Conservation (phyloP, 169 alveolate species). For the Babesia gibsoni region DNA sequence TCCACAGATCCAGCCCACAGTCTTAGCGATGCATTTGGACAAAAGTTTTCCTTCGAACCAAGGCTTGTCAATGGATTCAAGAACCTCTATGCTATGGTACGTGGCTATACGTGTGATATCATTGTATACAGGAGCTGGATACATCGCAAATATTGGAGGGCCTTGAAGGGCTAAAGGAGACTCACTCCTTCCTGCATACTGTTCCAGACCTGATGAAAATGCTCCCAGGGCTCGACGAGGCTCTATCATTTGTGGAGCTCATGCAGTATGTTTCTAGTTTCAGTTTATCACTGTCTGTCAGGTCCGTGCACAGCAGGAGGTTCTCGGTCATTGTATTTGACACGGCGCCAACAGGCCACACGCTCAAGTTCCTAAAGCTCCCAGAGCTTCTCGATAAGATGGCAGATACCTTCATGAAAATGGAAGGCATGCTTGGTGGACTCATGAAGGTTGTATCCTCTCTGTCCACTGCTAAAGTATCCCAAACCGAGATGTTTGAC, state of each 20-base stretch:
- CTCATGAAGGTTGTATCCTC: conserved; percentile 56
- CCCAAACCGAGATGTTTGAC: conserved; percentile 55
- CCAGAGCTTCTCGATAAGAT: conserved; percentile 94
- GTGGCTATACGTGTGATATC: neutral
- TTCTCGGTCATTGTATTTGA: conserved; percentile 95
- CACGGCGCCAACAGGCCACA: conserved; percentile 99
- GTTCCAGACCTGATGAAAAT: conserved; percentile 91
- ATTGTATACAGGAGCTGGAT: conserved; percentile 85
- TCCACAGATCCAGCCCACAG: conserved; percentile 99
- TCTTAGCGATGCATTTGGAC: conserved; percentile 96
- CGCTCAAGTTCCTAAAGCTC: conserved; percentile 94
- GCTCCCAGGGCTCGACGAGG: conserved; percentile 99
- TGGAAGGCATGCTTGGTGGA: conserved; percentile 77
- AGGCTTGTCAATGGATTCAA: conserved; percentile 90
- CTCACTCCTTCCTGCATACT: conserved; percentile 62
- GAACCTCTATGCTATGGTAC: conserved; percentile 91
- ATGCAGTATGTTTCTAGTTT: conserved; percentile 75
- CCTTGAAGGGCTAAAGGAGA: conserved; percentile 71
- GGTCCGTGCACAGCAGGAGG: conserved; percentile 90
- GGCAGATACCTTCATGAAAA: conserved; percentile 81
- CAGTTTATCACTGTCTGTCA: neutral
- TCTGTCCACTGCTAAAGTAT: conserved; percentile 10
- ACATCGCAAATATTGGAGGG: conserved; percentile 77
- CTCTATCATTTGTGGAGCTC: conserved; percentile 94
- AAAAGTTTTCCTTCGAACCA: conserved; percentile 91